Conservation (phyloP, 2,329 filamentous ascomycete species). For the Diaporthe capsici region DNA sequence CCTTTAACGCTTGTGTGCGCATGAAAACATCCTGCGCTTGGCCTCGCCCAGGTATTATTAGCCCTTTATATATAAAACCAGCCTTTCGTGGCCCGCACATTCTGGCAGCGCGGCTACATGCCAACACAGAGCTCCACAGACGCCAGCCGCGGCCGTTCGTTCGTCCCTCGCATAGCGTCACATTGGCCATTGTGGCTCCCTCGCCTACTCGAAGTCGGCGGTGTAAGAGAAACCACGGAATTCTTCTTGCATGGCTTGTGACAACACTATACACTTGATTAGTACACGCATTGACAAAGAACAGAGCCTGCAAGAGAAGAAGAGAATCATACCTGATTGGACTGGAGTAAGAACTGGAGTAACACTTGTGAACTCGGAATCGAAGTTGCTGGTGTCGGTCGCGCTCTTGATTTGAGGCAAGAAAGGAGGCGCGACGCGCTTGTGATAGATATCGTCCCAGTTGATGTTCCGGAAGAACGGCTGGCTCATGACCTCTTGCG, state of each 20-base stretch:
- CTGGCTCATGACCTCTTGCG: slow-evolving; percentile 98
- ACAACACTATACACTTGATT: slow-evolving; percentile 75
- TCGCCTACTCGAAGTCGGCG: slow-evolving; percentile 82
- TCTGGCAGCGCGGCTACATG: slow-evolving; percentile 14
- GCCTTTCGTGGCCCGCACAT: slow-evolving; percentile 13
- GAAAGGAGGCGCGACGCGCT: slow-evolving; percentile 91
- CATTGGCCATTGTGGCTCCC: neutral
- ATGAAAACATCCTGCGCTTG: slow-evolving; percentile 19
- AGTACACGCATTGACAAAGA: slow-evolving; percentile 26
- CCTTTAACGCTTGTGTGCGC: slow-evolving; percentile 6
- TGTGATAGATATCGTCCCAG: slow-evolving; percentile 99
- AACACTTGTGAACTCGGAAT: slow-evolving; percentile 98
- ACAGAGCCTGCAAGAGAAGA: too few relatives aligned
- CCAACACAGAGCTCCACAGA: neutral
- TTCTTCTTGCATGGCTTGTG: slow-evolving; percentile 99
- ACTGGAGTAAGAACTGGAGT: slow-evolving; percentile 97
- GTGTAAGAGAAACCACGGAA: slow-evolving; percentile 99
- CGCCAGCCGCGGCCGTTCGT: neutral
- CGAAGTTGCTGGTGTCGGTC: slow-evolving; percentile 99
- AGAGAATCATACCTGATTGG: slow-evolving; percentile 83
- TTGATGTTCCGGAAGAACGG: slow-evolving; percentile 98
- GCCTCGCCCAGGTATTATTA: slow-evolving; percentile 24
- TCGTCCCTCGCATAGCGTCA: slow-evolving; percentile 7
- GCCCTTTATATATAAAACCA: slow-evolving; percentile 30
- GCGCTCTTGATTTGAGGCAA: slow-evolving; percentile 89